Evolutionary conservation across 1,284 basidiomycete species (phyloP), one percentile per base, ranked within the genome.

Genomic region (Ceratobasidium sp.): DNA sequence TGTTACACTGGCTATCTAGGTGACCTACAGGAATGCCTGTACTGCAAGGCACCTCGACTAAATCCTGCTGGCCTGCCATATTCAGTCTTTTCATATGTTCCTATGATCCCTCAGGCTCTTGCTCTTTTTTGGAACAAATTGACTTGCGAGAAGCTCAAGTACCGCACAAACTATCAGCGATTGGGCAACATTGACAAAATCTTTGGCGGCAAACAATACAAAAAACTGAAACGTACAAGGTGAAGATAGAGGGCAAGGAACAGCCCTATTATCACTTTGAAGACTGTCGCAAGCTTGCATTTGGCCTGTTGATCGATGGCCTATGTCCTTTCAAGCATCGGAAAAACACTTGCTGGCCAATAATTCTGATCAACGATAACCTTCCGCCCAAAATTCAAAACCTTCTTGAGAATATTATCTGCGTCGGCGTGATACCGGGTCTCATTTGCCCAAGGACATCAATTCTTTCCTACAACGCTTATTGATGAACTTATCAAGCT

Each of bases 371-470:
- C 34, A 77, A 77, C 53, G 77, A 76, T 69, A 79, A 79, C 69
- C 71, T 80, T 20, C 73, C 75, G 43, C 77, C 79, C 12, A 69
- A 73, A 17, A 72, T 77, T n/a, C 71, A 74, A 7, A 72, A 55
- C 38, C 75, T 74, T 53, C 55, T 75, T 20, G 45, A 73, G 15
- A 72, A 78, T 57, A 68, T 79, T 2, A 70, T 78, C 6, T 76
- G 73, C 69, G 34, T 77, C 57, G 77, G 78, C n/a, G 70, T 79
- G n/a, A 77, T 80, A 47, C 79, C 79, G 29, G 78, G 80, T 10
- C 80, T 78, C 1, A 62, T 74, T 17, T 54, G 40, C 77, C 77
- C 27, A 77, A 77, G 43, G 76, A 79, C 43, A 38, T 75, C 1
- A 72, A 73, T 31, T 78, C 78, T 1, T 81, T 77, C 62, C 70